Evolutionary conservation across 345 rosid species (phyloP).

Genomic region (Mallotus nudiflorus): DNA sequence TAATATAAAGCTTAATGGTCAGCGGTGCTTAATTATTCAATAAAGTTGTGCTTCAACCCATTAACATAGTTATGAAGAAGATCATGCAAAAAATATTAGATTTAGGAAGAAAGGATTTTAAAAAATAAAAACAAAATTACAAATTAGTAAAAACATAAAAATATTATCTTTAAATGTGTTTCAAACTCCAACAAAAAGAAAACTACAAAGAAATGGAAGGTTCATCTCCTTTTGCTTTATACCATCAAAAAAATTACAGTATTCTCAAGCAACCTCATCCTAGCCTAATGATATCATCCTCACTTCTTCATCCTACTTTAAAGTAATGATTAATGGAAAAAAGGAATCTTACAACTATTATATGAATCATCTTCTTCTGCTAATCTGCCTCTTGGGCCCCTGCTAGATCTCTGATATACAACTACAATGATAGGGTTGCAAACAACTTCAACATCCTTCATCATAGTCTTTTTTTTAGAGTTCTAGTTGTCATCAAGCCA

Average conservation of each 20-base stretch:
- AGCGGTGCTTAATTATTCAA: too few species aligned
- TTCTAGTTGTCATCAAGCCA: constrained; percentile 92
- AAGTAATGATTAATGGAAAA: constrained; percentile 2
- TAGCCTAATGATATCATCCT: constrained; percentile 20
- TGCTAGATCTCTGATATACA: constrained; percentile 82
- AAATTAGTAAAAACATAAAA: constrained; percentile 12
- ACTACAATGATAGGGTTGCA: constrained; percentile 89
- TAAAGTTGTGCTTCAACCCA: too few species aligned
- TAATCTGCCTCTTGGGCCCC: constrained; percentile 61
- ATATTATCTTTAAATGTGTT: constrained; percentile 15
- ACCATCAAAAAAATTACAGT: constrained; percentile 37
- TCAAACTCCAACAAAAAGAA: constrained; percentile 18
- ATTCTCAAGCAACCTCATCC: constrained; percentile 15
- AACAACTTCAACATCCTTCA: constrained; percentile 91
- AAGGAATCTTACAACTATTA: constrained; percentile 46
- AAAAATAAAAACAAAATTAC: background rate
- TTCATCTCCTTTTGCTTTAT: constrained; percentile 20
- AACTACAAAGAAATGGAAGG: constrained; percentile 7
- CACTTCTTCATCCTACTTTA: constrained; percentile 7
- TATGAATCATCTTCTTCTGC: constrained; percentile 41
- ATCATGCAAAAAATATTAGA: too few species aligned
- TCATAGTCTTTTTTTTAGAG: constrained; percentile 86
- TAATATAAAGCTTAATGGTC: too few species aligned
- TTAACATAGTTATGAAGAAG: too few species aligned
- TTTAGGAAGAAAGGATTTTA: background rate